Base-by-base conservation (phyloP, 345 rosid genomes). In the Acer yangbiense region DNA sequence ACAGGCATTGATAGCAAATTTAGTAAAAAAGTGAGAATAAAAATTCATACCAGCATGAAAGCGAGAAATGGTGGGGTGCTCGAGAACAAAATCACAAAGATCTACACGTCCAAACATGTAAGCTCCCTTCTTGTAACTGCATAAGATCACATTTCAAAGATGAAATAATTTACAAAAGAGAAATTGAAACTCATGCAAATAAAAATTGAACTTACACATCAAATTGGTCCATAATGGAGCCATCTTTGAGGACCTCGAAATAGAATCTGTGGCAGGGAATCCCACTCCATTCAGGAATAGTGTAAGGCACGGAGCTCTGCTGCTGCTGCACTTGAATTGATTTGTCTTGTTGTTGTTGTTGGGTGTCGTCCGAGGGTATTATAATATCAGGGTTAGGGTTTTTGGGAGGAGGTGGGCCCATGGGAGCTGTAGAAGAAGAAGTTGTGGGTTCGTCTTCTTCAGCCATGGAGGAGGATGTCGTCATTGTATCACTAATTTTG, bases 21-120 rank as follows among this genome's bases (percentile, higher is more conserved):
- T 17, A 17, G 54, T 68, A 35, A 3, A 32, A 27, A 27, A 7
- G 3, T 8, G 46, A 46, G 50, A 46, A 46, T 46, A 46, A 10
- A 46, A 46, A 46, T 46, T 9, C 50, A 46, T 84, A 96, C 99
- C 98, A 23, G 99, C 97, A 82, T 96, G 98, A 80, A 94, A 96
- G 64, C 98, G 91, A 44, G 99, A 96, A 67, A 96, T 86, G 8
- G 97, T 92, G 0, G 97, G 93, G 80, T 96, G 99, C 83, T 92
- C 95, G 6, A 96, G 95, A 64, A 90, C 77, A 77, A 96, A 96
- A 82, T 96, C 97, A 69, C 98, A 96, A 62, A 92, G 86, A 79
- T 87, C 90, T 12, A 88, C 91, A 17, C 98, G 97, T 50, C 98
- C 99, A 88, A 94, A 94, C 98, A 96, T 81, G 84, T 91, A 96